Conservation (phyloP, 768 basidiomycete genomes). For the Auricularia auricula-judae region DNA sequence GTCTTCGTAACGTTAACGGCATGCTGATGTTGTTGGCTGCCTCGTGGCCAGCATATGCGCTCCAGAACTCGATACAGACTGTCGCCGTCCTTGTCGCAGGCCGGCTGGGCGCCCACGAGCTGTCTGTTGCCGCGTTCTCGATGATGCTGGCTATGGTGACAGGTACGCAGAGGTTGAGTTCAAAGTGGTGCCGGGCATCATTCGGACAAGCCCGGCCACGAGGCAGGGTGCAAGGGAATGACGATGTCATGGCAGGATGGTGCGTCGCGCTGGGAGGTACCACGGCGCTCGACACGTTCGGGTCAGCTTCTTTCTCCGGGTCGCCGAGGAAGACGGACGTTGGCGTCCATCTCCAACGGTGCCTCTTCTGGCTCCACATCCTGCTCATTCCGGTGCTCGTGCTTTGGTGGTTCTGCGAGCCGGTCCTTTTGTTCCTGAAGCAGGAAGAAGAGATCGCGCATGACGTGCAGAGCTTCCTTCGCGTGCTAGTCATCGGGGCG, state of each 20-base stretch:
- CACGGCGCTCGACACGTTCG: conserved; percentile 66
- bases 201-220: conserved; percentile 13
- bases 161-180: conserved; percentile 38
- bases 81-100: conserved; percentile 52
- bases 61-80: conserved; percentile 69
- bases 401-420: conserved; percentile 54
- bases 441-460: conserved; percentile 45
- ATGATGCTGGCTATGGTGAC: conserved; percentile 73
- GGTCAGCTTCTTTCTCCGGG: conserved; percentile 68
- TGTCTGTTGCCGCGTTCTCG: conserved; percentile 62
- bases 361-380: conserved; percentile 50
- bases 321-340: conserved; percentile 45
- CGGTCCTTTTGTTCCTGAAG: conserved; percentile 50
- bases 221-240: conserved; percentile 4
- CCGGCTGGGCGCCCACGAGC: conserved; percentile 54
- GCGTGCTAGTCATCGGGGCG: conserved; percentile 50
- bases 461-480: conserved; percentile 55
- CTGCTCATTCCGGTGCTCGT: conserved; percentile 52
- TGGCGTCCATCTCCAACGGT: conserved; percentile 62
- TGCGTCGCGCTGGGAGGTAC: conserved; percentile 69
- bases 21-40: background rate
- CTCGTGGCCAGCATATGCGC: conserved; percentile 30
- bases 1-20: background rate
- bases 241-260: conserved; percentile 62
- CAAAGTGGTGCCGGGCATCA: background rate